phyloP scores from a whole-genome alignment of 306 rosid genomes.

The Citrullus amarus region DNA sequence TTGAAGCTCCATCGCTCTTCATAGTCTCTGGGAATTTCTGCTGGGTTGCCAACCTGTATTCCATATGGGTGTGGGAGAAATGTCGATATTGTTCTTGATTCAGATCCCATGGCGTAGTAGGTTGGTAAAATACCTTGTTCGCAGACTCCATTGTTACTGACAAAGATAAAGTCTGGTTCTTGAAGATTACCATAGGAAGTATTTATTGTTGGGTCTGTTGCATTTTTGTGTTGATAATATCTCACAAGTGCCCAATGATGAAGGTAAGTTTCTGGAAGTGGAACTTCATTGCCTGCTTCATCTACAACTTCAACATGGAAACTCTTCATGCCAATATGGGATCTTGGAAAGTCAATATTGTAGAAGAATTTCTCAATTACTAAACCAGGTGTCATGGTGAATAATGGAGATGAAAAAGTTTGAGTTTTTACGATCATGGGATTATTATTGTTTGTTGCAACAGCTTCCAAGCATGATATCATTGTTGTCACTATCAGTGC shows the following conservation, averaged over 20 bases:
- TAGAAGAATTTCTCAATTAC: conserved; percentile 29
- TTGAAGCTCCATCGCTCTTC: conserved; percentile 70
- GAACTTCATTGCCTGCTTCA: conserved; percentile 38
- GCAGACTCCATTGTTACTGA: conserved; percentile 51
- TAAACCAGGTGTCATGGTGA: conserved; percentile 53
- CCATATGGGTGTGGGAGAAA: conserved; percentile 60
- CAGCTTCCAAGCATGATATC: no score
- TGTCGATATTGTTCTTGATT: conserved; percentile 39
- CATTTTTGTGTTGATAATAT: conserved; percentile 17
- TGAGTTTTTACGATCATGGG: conserved; percentile 24
- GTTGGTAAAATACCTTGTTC: conserved; percentile 14
- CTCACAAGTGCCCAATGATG: conserved; percentile 46
- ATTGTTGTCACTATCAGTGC: no score
- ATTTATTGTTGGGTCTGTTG: conserved; percentile 2
- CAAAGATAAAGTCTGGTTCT: not conserved
- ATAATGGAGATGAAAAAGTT: conserved; percentile 37
- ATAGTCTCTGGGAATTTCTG: conserved; percentile 38
- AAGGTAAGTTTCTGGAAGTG: conserved; percentile 65
- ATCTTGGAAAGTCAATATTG: conserved; percentile 42
- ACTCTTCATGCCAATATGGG: conserved; percentile 50
- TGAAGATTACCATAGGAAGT: not conserved
- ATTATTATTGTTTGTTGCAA: no score
- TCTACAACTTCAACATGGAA: conserved; percentile 63
- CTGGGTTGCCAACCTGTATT: conserved; percentile 43
- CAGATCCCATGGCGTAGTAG: conserved; percentile 64